Conservation (phyloP, 2,329 filamentous ascomycete genomes). For the Penicillium sp. region DNA sequence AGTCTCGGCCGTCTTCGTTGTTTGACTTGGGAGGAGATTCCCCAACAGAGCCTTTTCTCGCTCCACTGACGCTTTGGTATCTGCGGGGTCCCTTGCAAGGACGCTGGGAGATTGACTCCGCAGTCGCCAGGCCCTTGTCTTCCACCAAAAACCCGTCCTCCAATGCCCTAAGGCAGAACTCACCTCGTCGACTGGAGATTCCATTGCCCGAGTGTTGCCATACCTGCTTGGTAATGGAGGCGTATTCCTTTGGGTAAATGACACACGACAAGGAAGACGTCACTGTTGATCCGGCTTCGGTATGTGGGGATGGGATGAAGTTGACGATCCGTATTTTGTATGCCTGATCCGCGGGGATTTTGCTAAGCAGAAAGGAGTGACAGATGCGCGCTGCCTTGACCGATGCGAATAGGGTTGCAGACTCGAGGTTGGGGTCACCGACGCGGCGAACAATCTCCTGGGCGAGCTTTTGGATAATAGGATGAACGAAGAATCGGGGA, state of each 20-base stretch:
- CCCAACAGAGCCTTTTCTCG: conserved; percentile 52
- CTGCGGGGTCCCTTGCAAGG: conserved; percentile 70
- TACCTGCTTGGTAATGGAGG: conserved; percentile 79
- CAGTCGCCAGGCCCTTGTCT: conserved; percentile 32
- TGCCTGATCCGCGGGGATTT: conserved; percentile 30
- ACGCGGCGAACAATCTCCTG: conserved; percentile 63
- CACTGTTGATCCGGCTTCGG: conserved; percentile 59
- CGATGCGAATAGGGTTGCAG: conserved; percentile 80
- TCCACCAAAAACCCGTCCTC: conserved; percentile 65
- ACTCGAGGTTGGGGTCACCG: conserved; percentile 53
- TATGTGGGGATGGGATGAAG: conserved; percentile 57
- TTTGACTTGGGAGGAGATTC: conserved; percentile 26
- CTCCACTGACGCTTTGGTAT: conserved; percentile 59
- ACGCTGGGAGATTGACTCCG: conserved; percentile 29
- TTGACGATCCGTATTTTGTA: conserved; percentile 56
- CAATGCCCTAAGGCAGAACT: conserved; percentile 79
- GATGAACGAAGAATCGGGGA: conserved; percentile 91
- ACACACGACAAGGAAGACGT: conserved; percentile 66
- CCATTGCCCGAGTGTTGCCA: conserved; percentile 98
- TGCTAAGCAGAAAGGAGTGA: conserved; percentile 63
- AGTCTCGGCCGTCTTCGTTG: conserved; percentile 59
- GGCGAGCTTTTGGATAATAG: conserved; percentile 72
- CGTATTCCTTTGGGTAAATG: conserved; percentile 66
- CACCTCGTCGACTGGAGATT: conserved; percentile 82
- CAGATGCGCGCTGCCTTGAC: conserved; percentile 68